Conservation (phyloP, 352 stramenopile genomes). For the Blastocystis sp. region DNA sequence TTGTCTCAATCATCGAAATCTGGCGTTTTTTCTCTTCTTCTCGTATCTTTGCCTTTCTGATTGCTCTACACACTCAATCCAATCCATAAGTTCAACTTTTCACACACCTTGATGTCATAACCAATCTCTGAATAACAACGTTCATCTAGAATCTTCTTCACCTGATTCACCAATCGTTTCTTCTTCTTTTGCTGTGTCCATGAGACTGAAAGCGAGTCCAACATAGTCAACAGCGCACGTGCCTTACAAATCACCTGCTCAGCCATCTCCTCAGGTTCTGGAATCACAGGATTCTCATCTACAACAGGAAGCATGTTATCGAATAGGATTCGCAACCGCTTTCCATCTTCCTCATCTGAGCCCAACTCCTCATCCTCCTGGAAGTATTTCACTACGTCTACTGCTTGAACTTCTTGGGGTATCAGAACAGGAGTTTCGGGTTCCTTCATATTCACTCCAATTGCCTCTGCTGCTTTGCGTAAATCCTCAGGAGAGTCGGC, state of each 20-base stretch:
- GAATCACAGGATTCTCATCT: conserved; percentile 36
- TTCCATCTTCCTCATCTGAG: background rate
- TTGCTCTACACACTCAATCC: background rate
- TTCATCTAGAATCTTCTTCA: background rate
- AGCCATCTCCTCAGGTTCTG: conserved; percentile 40
- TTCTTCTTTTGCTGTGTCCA: conserved; percentile 7
- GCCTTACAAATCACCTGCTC: conserved; percentile 42
- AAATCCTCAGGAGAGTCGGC: background rate
- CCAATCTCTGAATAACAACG: background rate
- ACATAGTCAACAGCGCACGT: background rate
- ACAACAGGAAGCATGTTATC: conserved; percentile 51
- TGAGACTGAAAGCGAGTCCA: background rate
- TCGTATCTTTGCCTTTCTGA: conserved; percentile 4
- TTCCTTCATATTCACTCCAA: background rate
- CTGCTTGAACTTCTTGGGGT: background rate
- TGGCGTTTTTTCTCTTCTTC: background rate
- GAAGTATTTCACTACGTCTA: conserved; percentile 39
- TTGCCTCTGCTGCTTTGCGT: background rate
- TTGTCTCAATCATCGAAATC: background rate
- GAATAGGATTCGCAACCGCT: conserved; percentile 2
- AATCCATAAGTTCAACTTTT: background rate
- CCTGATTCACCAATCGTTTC: background rate
- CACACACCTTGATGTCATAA: conserved; percentile 40
- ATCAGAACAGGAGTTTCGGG: background rate
- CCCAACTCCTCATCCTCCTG: conserved; percentile 26